phyloP scores from a whole-genome alignment of 768 basidiomycete species.

The Calocera viscosa region DNA sequence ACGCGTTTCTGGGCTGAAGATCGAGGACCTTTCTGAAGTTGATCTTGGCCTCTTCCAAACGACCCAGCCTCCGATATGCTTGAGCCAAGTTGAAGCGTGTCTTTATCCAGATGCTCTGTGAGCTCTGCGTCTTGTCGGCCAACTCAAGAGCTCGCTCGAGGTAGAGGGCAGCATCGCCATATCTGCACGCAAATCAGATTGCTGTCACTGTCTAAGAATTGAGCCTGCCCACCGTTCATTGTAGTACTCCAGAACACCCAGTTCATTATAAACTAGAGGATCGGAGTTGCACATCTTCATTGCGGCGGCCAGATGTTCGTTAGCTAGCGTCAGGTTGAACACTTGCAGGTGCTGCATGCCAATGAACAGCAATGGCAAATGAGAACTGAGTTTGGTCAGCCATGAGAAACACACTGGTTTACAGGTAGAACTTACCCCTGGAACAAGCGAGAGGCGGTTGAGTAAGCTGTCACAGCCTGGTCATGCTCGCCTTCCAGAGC shows the following conservation, averaged over 20 bases:
- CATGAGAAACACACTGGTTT: background rate
- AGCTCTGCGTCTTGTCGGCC: constrained; percentile 73
- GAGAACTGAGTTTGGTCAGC: constrained; percentile 52
- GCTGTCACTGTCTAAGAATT: constrained; percentile 6
- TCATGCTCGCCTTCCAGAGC: constrained; percentile 96
- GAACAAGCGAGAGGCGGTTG: constrained; percentile 89
- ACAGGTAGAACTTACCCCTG: constrained; percentile 52
- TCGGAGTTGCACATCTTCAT: constrained; percentile 72
- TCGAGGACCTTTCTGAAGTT: constrained; percentile 72
- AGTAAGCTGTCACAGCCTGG: constrained; percentile 95
- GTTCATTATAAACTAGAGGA: constrained; percentile 80
- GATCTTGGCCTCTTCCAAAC: constrained; percentile 48
- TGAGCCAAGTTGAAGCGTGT: constrained; percentile 92
- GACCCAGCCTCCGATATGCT: constrained; percentile 60
- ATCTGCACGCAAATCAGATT: constrained; percentile 36
- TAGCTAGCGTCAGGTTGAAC: constrained; percentile 65
- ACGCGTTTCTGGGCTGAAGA: constrained; percentile 71
- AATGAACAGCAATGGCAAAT: constrained; percentile 86
- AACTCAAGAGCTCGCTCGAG: constrained; percentile 69
- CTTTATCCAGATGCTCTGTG: constrained; percentile 72
- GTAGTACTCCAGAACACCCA: constrained; percentile 85
- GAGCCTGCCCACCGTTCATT: constrained; percentile 47
- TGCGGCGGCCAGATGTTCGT: constrained; percentile 78
- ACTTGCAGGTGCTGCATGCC: constrained; percentile 97
- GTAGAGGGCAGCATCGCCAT: constrained; percentile 51